phyloP scores from a whole-genome alignment of 164 flowering plant genomes.

The Taxillus chinensis region DNA sequence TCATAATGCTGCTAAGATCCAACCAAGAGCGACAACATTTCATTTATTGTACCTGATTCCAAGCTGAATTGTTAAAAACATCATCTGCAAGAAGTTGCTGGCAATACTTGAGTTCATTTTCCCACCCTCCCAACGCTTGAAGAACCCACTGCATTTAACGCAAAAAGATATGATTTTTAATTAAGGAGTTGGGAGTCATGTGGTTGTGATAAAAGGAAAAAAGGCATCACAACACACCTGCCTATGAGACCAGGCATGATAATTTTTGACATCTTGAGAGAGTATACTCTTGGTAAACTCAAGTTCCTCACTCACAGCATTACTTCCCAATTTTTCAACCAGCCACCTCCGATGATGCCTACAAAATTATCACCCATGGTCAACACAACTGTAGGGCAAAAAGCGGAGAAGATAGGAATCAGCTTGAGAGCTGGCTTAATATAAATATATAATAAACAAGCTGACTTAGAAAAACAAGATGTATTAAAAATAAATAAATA shows the following conservation, averaged over 20 bases:
- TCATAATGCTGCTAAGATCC: too few species aligned
- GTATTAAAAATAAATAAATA: background rate
- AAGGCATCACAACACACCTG: conserved; percentile 40
- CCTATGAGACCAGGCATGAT: conserved; percentile 98
- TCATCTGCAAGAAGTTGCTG: conserved; percentile 64
- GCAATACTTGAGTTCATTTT: conserved; percentile 81
- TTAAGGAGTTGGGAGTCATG: background rate
- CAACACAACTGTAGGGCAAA: conserved; percentile 2
- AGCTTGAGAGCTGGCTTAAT: background rate
- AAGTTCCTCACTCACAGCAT: conserved; percentile 44
- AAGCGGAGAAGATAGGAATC: background rate
- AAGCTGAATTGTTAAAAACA: conserved; percentile 86
- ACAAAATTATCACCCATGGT: conserved; percentile 17
- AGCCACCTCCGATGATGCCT: conserved; percentile 99
- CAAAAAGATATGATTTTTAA: background rate
- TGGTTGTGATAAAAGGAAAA: background rate
- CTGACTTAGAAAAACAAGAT: background rate
- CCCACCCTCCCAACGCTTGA: conserved; percentile 91
- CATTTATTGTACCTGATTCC: conserved; percentile 74
- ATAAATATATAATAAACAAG: background rate
- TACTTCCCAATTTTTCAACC: conserved; percentile 77
- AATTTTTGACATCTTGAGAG: conserved; percentile 72
- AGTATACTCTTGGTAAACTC: conserved; percentile 71
- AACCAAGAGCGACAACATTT: background rate
- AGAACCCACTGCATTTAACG: conserved; percentile 77